These are phyloP conservation scores for Saccharomyces hybrid DNA, from an alignment of 1,139 yeast genomes.

Conservation along the genomic window DNA sequence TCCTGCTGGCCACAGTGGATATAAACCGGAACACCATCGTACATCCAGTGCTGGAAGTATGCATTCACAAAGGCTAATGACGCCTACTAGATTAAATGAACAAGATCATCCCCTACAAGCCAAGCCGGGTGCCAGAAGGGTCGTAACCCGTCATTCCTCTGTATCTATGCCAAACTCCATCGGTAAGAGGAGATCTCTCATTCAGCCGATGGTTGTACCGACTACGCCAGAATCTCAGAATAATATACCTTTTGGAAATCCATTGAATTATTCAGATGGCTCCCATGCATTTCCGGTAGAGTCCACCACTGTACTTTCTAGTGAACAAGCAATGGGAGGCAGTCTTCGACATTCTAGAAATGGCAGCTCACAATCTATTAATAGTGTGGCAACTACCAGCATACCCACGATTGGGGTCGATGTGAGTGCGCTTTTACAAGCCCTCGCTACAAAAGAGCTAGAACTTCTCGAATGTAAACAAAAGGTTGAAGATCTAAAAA, in stretches of 20 bases:
- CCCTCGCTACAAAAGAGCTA: constrained; percentile 29
- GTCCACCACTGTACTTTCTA: neutral
- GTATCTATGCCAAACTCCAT: neutral
- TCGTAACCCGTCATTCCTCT: neutral
- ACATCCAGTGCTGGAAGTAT: neutral
- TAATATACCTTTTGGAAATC: neutral
- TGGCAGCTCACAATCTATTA: constrained; percentile 4
- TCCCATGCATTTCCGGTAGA: neutral
- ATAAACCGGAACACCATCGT: neutral
- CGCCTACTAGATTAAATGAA: constrained; percentile 10
- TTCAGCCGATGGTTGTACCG: constrained; percentile 29
- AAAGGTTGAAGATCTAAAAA: constrained; percentile 28
- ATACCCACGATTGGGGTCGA: constrained; percentile 8
- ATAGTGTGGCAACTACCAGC: constrained; percentile 1
- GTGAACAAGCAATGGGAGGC: neutral
- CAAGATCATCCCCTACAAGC: constrained; percentile 13
- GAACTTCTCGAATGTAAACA: constrained; percentile 30
- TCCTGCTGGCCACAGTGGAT: neutral
- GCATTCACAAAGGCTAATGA: constrained; percentile 7
- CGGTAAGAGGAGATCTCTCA: constrained; percentile 26
- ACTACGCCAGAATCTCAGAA: constrained; percentile 13
- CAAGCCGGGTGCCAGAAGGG: neutral
- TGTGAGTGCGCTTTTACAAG: constrained; percentile 17
- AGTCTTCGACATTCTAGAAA: constrained; percentile 7
- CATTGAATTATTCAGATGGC: neutral